Conservation (phyloP, 768 basidiomycete genomes). For the Rhodotorula diobovata region DNA sequence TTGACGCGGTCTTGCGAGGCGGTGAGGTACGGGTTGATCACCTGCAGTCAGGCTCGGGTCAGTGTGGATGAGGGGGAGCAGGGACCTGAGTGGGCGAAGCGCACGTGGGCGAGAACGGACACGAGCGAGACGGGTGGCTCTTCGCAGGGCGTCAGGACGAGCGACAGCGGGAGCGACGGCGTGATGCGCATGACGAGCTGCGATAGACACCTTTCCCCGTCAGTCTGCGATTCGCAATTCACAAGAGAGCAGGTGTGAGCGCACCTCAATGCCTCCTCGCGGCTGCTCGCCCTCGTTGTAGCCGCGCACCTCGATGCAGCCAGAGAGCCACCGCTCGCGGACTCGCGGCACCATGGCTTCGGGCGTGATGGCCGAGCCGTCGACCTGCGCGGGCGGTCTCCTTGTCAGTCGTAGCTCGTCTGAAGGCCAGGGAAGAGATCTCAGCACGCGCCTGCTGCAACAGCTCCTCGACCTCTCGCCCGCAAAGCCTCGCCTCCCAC, state of each 20-base stretch:
- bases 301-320: neutral
- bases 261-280: neutral
- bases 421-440: neutral
- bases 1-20: neutral
- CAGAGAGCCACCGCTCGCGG: neutral
- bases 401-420: neutral
- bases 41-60: neutral
- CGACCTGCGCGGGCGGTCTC: neutral
- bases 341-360: neutral
- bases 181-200: conserved; percentile 8
- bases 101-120: neutral
- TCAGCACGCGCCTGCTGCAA: neutral
- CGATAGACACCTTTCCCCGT: no score
- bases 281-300: neutral
- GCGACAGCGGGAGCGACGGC: neutral
- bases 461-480: neutral
- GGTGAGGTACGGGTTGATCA: conserved; percentile 1
- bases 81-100: neutral
- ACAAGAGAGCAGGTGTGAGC: neutral
- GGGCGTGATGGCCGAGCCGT: neutral
- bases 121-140: neutral
- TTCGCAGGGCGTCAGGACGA: conserved; percentile 5
- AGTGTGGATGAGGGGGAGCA: neutral
- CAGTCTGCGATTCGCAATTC: no score
- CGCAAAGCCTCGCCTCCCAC: neutral